phyloP scores from a whole-genome alignment of 2,329 filamentous ascomycete species.

The Kalaharituber pfeilii region DNA sequence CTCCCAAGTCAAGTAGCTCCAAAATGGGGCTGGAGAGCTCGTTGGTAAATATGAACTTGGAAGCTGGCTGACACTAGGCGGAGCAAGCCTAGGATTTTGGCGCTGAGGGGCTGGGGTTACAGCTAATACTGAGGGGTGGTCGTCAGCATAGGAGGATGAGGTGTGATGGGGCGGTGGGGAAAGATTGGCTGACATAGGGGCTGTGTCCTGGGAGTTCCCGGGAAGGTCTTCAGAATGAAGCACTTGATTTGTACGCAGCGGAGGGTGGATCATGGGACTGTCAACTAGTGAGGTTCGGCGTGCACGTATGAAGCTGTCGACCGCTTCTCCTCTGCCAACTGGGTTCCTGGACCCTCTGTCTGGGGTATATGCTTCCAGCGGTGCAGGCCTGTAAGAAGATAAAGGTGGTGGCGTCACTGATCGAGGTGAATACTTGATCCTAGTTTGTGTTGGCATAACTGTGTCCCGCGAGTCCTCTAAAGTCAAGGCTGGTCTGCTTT shows the following conservation, averaged over 20 bases:
- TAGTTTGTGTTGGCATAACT: conserved; percentile 17
- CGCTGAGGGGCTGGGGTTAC: conserved; percentile 57
- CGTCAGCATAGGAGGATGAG: conserved; percentile 16
- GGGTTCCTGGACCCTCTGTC: conserved; percentile 35
- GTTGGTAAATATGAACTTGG: conserved; percentile 77
- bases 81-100: conserved; percentile 56
- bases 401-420: conserved; percentile 33
- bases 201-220: conserved; percentile 13
- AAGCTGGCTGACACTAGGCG: conserved; percentile 62
- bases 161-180: conserved; percentile 9
- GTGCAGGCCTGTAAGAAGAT: conserved; percentile 30
- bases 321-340: neutral
- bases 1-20: conserved; percentile 65
- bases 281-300: conserved; percentile 17
- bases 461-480: conserved; percentile 13
- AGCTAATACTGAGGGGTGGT: conserved; percentile 16
- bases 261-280: neutral
- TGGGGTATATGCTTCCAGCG: conserved; percentile 37
- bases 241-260: neutral
- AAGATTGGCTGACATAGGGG: conserved; percentile 13
- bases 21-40: conserved; percentile 70
- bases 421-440: conserved; percentile 29
- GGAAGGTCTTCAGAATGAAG: conserved; percentile 1
- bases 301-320: conserved; percentile 23
- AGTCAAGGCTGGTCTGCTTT: conserved; percentile 8